Evolutionary conservation across 345 rosid species (phyloP), one percentile per base, ranked within the genome.

Genomic region (Ceriops decandra): DNA sequence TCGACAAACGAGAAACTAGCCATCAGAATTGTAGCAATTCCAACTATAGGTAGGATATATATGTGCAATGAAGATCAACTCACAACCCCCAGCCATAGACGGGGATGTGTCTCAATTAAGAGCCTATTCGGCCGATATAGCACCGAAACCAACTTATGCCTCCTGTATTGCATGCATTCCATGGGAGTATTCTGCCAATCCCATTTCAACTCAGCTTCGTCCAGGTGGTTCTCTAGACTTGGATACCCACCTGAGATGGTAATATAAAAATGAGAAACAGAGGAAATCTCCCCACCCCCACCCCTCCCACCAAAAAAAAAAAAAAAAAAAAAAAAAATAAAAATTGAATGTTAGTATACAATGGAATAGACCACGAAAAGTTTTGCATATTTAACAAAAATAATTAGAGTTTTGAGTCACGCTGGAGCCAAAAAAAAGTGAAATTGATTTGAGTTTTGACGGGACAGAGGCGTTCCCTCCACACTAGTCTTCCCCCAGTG

Each of bases 191-290:
- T 10, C 36, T 53, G 49, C 67, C 47, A 65, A 52, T 63, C 69
- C 59, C 52, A 20, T 28, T n/a, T 21, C 26, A 46, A 51, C 58
- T 82, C 80, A 89, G 78, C 72, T 69, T 76, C 77, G 76, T 35
- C 91, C 84, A 28, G 98, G 86, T 21, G 96, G 95, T 60, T 79
- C 81, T 72, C 95, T 77, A 3, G 80, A 66, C 81, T 80, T 82
- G 74, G 80, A 78, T 36, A 84, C 83, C 81, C 85, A 82, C 90
- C 98, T 92, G 83, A 68, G 83, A 62, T 73, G 79, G 63, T 60
- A 68, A 66, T 32, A 22, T 26, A 24, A 24, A 22, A 35, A 64
- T 49, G 28, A 30, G 19, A 35, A 16, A 17, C 7, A 42, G 22
- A 57, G 36, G 5, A 21, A 38, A 56, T 13, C 17, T 15, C 15